phyloP scores from a whole-genome alignment of 2,329 filamentous ascomycete genomes.

The Colletotrichum lentis region DNA sequence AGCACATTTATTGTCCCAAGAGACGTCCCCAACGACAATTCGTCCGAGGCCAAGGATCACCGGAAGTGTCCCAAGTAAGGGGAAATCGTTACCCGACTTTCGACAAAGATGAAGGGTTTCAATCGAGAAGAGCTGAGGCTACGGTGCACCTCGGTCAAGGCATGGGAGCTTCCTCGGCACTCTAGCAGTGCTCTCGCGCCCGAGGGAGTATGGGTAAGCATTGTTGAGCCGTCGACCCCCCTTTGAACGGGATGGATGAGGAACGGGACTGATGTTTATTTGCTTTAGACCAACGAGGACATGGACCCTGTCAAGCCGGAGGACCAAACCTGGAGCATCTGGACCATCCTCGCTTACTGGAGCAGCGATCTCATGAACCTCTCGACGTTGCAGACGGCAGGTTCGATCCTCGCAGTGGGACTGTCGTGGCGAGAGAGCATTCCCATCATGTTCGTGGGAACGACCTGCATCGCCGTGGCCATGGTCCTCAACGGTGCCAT shows the following conservation, averaged over 20 bases:
- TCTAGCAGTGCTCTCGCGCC: constrained; percentile 57
- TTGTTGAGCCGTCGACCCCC: neutral
- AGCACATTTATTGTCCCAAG: neutral
- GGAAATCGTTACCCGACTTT: neutral
- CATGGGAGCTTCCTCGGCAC: constrained; percentile 60
- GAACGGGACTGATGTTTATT: neutral
- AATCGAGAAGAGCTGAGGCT: constrained; percentile 45
- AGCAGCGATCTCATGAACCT: constrained; percentile 49
- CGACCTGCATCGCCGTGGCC: constrained; percentile 57
- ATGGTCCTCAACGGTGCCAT: constrained; percentile 51
- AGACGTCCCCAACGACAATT: neutral
- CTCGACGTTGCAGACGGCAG: constrained; percentile 48
- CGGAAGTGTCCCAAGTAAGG: neutral
- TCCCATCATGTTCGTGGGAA: constrained; percentile 45
- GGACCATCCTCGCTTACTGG: constrained; percentile 50
- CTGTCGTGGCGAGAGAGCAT: constrained; percentile 44
- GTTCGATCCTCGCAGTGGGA: constrained; percentile 48
- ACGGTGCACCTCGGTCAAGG: constrained; percentile 51
- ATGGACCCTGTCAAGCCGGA: constrained; percentile 34
- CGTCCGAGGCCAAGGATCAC: neutral
- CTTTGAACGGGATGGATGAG: neutral
- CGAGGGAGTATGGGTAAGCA: constrained; percentile 51
- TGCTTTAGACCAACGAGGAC: constrained; percentile 29
- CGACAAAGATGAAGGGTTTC: constrained; percentile 40
- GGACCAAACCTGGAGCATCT: constrained; percentile 47